Evolutionary conservation across 768 basidiomycete species (phyloP).

Genomic region (Pleurotus tuoliensis): DNA sequence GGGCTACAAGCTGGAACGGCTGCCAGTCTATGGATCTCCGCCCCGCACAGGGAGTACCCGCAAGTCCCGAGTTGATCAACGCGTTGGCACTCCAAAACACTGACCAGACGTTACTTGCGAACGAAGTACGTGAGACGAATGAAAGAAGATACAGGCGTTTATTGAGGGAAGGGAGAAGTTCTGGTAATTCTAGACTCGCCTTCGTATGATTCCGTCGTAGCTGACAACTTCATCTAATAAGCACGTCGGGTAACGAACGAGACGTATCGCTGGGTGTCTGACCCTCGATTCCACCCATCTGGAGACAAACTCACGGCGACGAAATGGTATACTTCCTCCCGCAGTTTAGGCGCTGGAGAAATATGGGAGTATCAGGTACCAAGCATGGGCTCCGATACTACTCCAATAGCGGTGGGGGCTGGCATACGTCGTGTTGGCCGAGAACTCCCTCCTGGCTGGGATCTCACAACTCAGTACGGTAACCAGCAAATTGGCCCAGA

Average conservation of each 20-base stretch:
- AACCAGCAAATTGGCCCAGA: slow-evolving; percentile 75
- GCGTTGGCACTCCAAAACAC: slow-evolving; percentile 31
- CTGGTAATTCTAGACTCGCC: slow-evolving; percentile 22
- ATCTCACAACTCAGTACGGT: slow-evolving; percentile 45
- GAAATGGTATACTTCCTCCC: slow-evolving; percentile 68
- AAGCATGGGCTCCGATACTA: slow-evolving; percentile 26
- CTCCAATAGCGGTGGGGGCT: slow-evolving; percentile 33
- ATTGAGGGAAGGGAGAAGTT: slow-evolving; percentile 51
- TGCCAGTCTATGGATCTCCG: slow-evolving; percentile 59
- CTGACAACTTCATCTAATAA: slow-evolving; percentile 12
- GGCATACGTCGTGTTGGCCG: slow-evolving; percentile 55
- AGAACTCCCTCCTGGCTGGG: slow-evolving; percentile 60
- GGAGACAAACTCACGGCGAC: slow-evolving; percentile 64
- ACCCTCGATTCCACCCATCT: slow-evolving; percentile 68
- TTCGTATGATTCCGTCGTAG: too few species aligned
- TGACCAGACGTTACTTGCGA: slow-evolving; percentile 45
- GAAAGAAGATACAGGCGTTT: slow-evolving; percentile 46
- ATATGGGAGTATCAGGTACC: slow-evolving; percentile 67
- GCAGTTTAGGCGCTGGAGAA: slow-evolving; percentile 69
- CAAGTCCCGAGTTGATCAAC: slow-evolving; percentile 25
- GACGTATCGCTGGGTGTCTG: slow-evolving; percentile 68
- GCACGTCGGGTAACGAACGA: slow-evolving; percentile 63
- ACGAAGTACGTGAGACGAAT: slow-evolving; percentile 47
- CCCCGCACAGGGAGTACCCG: slow-evolving; percentile 14
- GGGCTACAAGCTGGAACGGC: slow-evolving; percentile 65